Evolutionary conservation across 2,329 filamentous ascomycete genomes (phyloP).

Genomic region (Leptographium procerum): DNA sequence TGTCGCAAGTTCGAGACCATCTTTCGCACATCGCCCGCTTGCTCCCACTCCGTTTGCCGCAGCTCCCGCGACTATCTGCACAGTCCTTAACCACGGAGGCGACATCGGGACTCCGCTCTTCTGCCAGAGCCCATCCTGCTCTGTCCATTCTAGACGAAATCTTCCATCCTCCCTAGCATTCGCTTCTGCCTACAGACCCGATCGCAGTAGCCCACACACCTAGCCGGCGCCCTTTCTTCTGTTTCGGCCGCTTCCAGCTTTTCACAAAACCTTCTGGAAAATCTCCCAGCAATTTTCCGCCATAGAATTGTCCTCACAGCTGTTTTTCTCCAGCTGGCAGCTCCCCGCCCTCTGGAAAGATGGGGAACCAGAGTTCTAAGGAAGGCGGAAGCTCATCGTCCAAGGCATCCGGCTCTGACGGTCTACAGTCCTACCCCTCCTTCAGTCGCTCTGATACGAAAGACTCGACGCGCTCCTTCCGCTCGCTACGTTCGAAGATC

Average conservation of each 20-base stretch:
- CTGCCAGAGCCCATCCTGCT: conserved; percentile 33
- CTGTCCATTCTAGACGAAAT: conserved; percentile 35
- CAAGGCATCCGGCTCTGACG: conserved; percentile 43
- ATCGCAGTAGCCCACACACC: conserved; percentile 6
- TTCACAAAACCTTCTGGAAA: conserved; percentile 7
- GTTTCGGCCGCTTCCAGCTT: neutral
- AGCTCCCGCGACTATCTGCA: neutral
- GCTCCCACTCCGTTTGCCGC: neutral
- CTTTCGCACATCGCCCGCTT: neutral
- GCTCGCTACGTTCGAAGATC: conserved; percentile 80
- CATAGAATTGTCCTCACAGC: neutral
- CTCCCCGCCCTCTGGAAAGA: conserved; percentile 24
- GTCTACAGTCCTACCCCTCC: conserved; percentile 77
- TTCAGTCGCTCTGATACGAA: conserved; percentile 89
- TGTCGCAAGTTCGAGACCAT: neutral
- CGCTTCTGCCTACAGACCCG: neutral
- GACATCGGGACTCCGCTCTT: conserved; percentile 31
- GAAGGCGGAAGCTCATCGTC: conserved; percentile 36
- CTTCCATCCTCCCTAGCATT: conserved; percentile 41
- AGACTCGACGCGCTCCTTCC: conserved; percentile 79
- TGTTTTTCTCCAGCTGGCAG: neutral
- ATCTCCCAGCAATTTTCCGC: neutral
- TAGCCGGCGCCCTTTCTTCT: neutral
- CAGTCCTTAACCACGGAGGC: conserved; percentile 32
- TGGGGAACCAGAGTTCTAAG: conserved; percentile 69